Base-by-base conservation (phyloP, 495 filamentous ascomycete species). In the Penicillium flavigenum region DNA sequence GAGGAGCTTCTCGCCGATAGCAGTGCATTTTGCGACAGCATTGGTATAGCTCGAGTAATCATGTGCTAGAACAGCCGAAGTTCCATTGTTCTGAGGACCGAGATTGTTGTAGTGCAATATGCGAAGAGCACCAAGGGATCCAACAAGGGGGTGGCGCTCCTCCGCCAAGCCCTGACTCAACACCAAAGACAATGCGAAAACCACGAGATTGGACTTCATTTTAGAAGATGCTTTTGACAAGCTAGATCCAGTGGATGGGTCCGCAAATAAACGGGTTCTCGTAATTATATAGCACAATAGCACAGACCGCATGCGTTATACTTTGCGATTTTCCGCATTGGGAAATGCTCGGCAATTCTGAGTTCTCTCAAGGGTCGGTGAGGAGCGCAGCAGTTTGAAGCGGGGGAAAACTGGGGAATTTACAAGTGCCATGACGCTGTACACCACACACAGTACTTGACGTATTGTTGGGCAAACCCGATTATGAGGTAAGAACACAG, bases 31-130 rank as follows among this genome's bases (percentile, higher is more conserved):
- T 19, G 45, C 47, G 1, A 39, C 46, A 1, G 69, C 66, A 11
- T 60, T 46, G 5, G 29, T 11, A n/a, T 60, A 39, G 54, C 31
- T 54, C 20, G 66, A 34, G 19, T 16, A 42, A 44, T 62, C 54
- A 20, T 69, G 46, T 8, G 62, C 60, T 4, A 72, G 52, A 6
- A 72, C 58, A 11, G 69, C 66, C 2, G 69, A 57, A 2, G 62
- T 69, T 10, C 69, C 69, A 44, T 70, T 72, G 41, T 72, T 72
- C 43, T 61, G 54, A 2, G 69, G 52, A 24, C 59, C 63, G n/a
- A 72, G 49, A 39, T 72, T 62, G 58, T 72, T 72, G 50, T 72
- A 70, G 9, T 71, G 62, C 44, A 69, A 44, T 7, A 56, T 54
- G 24, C 64, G 68, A 5, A 71, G 60, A 43, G 58, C 49, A 1